Conservation (phyloP, 2,329 filamentous ascomycete species). For the Rhynchosporium secalis region DNA sequence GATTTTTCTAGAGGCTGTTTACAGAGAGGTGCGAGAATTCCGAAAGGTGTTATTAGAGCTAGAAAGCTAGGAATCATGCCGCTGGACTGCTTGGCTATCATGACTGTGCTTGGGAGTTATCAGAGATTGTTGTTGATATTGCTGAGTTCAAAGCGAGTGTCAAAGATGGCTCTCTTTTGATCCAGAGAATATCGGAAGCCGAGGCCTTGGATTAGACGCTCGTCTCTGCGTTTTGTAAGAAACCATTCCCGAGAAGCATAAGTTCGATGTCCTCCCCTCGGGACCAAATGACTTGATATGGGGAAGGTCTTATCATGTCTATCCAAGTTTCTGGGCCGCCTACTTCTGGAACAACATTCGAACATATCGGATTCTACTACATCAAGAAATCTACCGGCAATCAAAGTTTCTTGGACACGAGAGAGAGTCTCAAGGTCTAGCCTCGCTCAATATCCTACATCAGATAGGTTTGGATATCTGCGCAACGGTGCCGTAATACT, state of each 20-base stretch:
- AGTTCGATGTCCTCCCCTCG: background rate
- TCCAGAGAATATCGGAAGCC: background rate
- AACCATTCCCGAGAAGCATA: background rate
- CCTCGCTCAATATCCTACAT: background rate
- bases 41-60: background rate
- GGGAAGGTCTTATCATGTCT: background rate
- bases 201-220: background rate
- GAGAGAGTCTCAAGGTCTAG: background rate
- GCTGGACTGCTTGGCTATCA: background rate
- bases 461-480: background rate
- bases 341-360: constrained; percentile 1
- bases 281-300: background rate
- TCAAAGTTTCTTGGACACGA: background rate
- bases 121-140: background rate
- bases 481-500: background rate
- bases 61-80: background rate
- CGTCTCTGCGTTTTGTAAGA: background rate
- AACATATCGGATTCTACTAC: background rate
- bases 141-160: background rate
- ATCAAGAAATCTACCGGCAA: constrained; percentile 4
- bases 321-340: constrained; percentile 3
- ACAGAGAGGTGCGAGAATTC: background rate
- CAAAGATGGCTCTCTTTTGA: background rate
- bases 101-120: background rate
- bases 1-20: background rate